phyloP scores from a whole-genome alignment of 148 eudicot species.

The Beta vulgaris region DNA sequence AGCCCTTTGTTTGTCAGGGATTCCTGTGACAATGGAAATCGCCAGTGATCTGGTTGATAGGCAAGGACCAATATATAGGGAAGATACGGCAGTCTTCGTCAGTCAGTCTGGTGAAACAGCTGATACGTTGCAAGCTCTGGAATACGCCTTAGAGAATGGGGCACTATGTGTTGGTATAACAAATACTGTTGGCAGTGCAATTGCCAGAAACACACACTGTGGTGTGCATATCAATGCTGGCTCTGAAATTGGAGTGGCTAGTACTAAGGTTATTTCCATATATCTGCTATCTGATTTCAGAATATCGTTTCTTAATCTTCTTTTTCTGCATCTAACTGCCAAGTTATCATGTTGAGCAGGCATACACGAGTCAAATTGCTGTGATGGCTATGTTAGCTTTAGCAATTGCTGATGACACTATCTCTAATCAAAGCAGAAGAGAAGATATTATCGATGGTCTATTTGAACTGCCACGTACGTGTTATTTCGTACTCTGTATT shows the following conservation, averaged over 20 bases:
- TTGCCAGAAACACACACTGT: conserved; percentile 88
- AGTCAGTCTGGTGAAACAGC: conserved; percentile 99
- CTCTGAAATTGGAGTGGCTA: conserved; percentile 97
- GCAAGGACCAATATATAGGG: conserved; percentile 97
- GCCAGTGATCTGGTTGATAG: conserved; percentile 98
- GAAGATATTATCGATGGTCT: conserved; percentile 83
- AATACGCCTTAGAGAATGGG: conserved; percentile 90
- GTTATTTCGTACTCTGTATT: not conserved
- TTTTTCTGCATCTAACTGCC: conserved; percentile 9
- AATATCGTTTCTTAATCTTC: not conserved
- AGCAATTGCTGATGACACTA: conserved; percentile 83
- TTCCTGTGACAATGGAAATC: conserved; percentile 95
- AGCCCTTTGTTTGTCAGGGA: conserved; percentile 40
- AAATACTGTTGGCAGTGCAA: conserved; percentile 96
- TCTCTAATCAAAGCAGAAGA: conserved; percentile 75
- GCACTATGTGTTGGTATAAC: conserved; percentile 97
- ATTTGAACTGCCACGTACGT: conserved; percentile 84
- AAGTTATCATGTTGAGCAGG: conserved; percentile 44
- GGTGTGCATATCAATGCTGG: conserved; percentile 99
- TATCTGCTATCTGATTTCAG: not conserved
- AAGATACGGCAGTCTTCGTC: conserved; percentile 94
- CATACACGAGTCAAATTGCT: conserved; percentile 98
- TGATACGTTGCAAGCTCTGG: conserved; percentile 84
- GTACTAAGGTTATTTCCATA: conserved; percentile 72
- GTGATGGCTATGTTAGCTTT: conserved; percentile 98